These are phyloP conservation scores for Penicillium sp. DNA, from an alignment of 2,329 filamentous ascomycete species.

Conservation along the genomic window DNA sequence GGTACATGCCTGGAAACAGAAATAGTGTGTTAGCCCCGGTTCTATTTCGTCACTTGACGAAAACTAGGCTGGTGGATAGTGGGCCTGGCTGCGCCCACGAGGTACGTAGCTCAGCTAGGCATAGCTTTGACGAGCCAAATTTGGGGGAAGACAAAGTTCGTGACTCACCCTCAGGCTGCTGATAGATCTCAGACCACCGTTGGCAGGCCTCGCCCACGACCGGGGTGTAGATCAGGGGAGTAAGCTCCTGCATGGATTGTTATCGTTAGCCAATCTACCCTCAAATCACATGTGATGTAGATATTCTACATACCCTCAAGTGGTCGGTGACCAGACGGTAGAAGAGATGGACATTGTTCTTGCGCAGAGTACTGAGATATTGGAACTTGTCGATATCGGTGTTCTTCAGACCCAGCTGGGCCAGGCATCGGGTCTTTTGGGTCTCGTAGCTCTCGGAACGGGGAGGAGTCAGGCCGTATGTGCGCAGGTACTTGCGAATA, in stretches of 20 bases:
- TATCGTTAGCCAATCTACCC: constrained; percentile 14
- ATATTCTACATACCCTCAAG: constrained; percentile 39
- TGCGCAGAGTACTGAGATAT: constrained; percentile 52
- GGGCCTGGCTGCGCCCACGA: neutral
- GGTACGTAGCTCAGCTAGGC: neutral
- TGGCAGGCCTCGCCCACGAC: constrained; percentile 88
- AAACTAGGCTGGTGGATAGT: neutral
- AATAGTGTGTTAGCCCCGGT: constrained; percentile 26
- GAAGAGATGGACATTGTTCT: constrained; percentile 56
- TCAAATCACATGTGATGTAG: neutral
- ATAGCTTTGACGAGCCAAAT: neutral
- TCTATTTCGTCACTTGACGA: constrained; percentile 21
- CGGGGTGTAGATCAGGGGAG: constrained; percentile 54
- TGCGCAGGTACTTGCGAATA: constrained; percentile 54
- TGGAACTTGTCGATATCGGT: constrained; percentile 53
- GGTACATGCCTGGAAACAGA: constrained; percentile 67
- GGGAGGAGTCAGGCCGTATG: constrained; percentile 53
- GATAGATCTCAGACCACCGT: constrained; percentile 94
- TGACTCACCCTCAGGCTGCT: constrained; percentile 75
- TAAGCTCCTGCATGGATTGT: constrained; percentile 42
- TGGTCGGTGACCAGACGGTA: constrained; percentile 53
- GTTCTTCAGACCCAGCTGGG: constrained; percentile 50
- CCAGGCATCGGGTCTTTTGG: constrained; percentile 52
- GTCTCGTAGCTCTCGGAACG: constrained; percentile 51
- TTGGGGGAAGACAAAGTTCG: neutral